Evolutionary conservation across 2,329 filamentous ascomycete species (phyloP), one percentile per base, ranked within the genome.

Genomic region (Daldinia eschscholtzii): DNA sequence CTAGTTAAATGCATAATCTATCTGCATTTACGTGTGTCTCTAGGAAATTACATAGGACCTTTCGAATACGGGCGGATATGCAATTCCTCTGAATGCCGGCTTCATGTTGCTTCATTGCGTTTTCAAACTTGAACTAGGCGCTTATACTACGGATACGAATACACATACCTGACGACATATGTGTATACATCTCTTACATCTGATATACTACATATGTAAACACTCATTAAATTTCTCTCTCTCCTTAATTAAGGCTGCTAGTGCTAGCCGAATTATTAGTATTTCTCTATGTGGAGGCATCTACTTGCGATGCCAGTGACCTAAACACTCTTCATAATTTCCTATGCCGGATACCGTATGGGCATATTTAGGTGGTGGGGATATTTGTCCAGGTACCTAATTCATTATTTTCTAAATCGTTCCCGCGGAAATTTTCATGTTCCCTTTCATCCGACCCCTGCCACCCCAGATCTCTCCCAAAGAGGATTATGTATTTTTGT

Each of bases 391-490:
- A 18, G 41, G 41, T 42, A 42, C n/a, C 13, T 50, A 50, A 50
- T 50, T 50, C 46, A 50, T 5, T 5, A 30, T 33, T 33, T 26
- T 33, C 15, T 52, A 52, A n/a, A 52, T 33, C 28, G 46, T 52
- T 12, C 26, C 46, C 41, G 46, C 66, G 68, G 65, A 67, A 72
- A 65, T 69, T 70, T 71, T 67, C 65, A 67, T 65, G 61, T 67
- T 57, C 64, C 70, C 68, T 71, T 71, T 72, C 70, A 71, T 65
- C 70, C 70, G 70, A 64, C 48, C 64, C 65, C 68, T 70, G 67
- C 65, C 37, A 67, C 68, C 68, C 59, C 62, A 72, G 70, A 72
- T 71, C 57, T 57, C 68, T 67, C 65, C 70, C 62, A 58, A 70
- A 63, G 26, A 28, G 9, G 50, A 57, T 46, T 48, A 57, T 30